These are phyloP conservation scores for Melaleuca quinquenervia DNA, from an alignment of 345 rosid species.

Conservation along the genomic window DNA sequence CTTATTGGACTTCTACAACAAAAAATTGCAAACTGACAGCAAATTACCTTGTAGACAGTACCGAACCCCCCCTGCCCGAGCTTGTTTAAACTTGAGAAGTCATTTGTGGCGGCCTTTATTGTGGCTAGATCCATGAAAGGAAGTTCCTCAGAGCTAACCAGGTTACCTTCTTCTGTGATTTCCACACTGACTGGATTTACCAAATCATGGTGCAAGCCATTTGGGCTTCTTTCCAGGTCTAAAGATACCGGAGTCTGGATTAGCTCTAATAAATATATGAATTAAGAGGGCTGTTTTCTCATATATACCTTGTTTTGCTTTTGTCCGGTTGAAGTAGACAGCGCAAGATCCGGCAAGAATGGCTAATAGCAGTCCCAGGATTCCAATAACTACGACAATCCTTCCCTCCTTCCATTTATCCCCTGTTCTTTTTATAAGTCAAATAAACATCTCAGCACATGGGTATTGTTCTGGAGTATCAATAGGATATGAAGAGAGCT, in stretches of 20 bases:
- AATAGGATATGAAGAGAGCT: neutral
- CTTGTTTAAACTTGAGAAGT: conserved; percentile 19
- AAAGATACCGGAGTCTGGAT: neutral
- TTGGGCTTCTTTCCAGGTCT: conserved; percentile 13
- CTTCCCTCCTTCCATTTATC: conserved; percentile 8
- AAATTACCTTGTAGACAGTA: conserved; percentile 24
- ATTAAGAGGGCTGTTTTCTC: neutral
- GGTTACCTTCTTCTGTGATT: conserved; percentile 8
- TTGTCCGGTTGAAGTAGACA: neutral
- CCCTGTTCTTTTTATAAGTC: conserved; percentile 5
- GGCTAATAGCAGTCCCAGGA: neutral
- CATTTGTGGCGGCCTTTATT: conserved; percentile 17
- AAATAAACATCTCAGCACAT: neutral
- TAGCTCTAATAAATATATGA: neutral
- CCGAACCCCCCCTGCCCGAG: conserved; percentile 37
- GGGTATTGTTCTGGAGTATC: neutral
- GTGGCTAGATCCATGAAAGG: conserved; percentile 13
- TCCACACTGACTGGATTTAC: conserved; percentile 6
- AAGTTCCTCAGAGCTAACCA: conserved; percentile 14
- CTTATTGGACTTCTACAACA: neutral
- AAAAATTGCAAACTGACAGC: neutral
- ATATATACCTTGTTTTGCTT: neutral
- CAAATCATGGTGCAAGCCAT: conserved; percentile 4
- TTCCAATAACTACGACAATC: neutral
- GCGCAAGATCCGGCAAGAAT: conserved; percentile 5